Evolutionary conservation across 257 asterid species (phyloP), one percentile per base, ranked within the genome.

Genomic region (Solanum bulbocastanum): DNA sequence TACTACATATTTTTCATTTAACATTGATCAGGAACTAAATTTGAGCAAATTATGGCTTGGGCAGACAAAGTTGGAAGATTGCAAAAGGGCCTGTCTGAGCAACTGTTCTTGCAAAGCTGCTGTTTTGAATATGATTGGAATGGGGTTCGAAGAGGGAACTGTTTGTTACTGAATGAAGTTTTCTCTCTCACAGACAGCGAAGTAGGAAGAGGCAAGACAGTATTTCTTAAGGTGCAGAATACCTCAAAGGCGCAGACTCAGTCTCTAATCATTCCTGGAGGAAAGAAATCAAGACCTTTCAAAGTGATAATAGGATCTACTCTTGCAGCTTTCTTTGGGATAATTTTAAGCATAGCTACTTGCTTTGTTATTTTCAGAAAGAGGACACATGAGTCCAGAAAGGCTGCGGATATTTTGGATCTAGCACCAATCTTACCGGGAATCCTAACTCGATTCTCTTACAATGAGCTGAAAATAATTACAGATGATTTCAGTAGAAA

Each of bases 401-500:
- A 46, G 23, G 27, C 23, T 4, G 68, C 8, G 68, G 25, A 81
- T 46, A 7, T 81, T 44, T 14, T 81, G 8, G 85, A 81, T 81
- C 39, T 71, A 4, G 79, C 15, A 16, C 42, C 42, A 32, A 72
- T 18, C 44, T 72, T 72, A 33, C 81, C 46, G 0, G 81, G 79
- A 72, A 33, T 35, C 4, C 79, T 16, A 33, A 33, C 4, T 16
- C 69, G 88, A 6, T 89, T 65, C 79, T 78, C 87, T 22, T 75
- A 40, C 52, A 62, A 87, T 25, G 86, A 89, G n/a, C 52, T 86
- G 33, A 73, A 32, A 33, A 46, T 5, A 18, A 69, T 75, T 10
- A 90, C 91, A 3, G 83, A 81, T 44, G 76, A 88, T 18, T 90
- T 90, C 78, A 30, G 58, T 3, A 52, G 36, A 35, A 88, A 88